Percentiles rank a stretch among this genome's conserved stretches.
These are phyloP conservation scores for Paraphoma sp. DNA, from an alignment of 2,329 filamentous ascomycete genomes.

Conservation along the genomic window DNA sequence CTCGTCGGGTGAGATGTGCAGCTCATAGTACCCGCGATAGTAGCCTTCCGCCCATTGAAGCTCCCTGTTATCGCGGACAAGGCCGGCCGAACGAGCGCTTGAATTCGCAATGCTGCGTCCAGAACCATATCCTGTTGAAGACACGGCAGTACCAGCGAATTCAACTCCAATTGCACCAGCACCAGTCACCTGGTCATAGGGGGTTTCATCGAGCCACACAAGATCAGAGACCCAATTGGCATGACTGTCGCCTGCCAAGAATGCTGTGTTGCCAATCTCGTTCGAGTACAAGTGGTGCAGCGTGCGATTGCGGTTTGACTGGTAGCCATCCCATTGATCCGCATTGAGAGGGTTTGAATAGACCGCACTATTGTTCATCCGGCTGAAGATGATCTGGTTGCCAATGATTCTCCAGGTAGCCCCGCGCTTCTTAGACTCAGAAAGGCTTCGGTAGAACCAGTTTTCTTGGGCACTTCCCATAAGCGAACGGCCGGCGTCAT, in stretches of 20 bases:
- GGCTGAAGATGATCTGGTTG: constrained; percentile 62
- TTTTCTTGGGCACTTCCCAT: constrained; percentile 76
- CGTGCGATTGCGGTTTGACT: constrained; percentile 73
- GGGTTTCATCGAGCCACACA: constrained; percentile 48
- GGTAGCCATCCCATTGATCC: constrained; percentile 69
- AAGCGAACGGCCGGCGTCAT: constrained; percentile 69
- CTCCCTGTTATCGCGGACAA: constrained; percentile 60
- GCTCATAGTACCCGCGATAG: constrained; percentile 74
- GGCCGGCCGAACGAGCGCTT: constrained; percentile 55
- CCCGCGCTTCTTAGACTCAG: constrained; percentile 63
- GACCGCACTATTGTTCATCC: constrained; percentile 34
- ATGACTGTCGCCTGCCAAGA: constrained; percentile 74
- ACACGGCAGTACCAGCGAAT: constrained; percentile 70
- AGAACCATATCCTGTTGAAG: constrained; percentile 57
- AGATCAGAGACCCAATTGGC: constrained; percentile 62
- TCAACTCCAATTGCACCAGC: constrained; percentile 52
- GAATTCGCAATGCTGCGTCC: constrained; percentile 36
- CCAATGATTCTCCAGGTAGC: constrained; percentile 74
- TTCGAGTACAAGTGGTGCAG: constrained; percentile 69
- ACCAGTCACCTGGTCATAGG: constrained; percentile 47
- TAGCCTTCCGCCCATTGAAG: constrained; percentile 75
- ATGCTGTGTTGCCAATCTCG: constrained; percentile 72
- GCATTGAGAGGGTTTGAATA: constrained; percentile 49
- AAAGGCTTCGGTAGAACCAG: constrained; percentile 62
- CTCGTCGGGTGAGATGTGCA: constrained; percentile 61